Base-by-base conservation (phyloP, 1,284 basidiomycete species). In the Termitomyces sp. region DNA sequence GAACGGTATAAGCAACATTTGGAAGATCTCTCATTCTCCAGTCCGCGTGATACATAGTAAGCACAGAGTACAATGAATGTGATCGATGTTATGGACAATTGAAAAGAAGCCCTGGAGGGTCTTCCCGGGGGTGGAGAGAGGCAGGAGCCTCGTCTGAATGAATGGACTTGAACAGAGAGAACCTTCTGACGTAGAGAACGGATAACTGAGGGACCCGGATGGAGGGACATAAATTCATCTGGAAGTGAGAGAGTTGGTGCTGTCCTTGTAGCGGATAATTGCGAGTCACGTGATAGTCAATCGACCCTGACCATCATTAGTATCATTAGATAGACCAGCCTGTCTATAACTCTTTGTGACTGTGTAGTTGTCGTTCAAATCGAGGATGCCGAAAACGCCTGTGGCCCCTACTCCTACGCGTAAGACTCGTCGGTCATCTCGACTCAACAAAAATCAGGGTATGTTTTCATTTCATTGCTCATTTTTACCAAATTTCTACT, bases 351-450 rank as follows among this genome's bases (percentile, higher is more conserved):
- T 24, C 24, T 24, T 24, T 24, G 24, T 24, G 26, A 43, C 34
- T 36, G 6, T 19, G 17, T 24, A 36, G 31, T 34, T 4, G 40
- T 38, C 34, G 10, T 52, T 50, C 44, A 30, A 56, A 53, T 43
- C 52, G 50, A 60, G 61, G 53, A 68, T 68, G 64, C 62, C 65
- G 26, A 64, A 60, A 58, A 54, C 61, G 12, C 42, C 64, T 28
- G 62, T 58, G 43, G 38, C 41, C 5, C 36, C 60, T n/a, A 53
- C 59, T n/a, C 9, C 52, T 39, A 43, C 62, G 21, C 56, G 60
- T 12, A 60, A 42, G 9, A 62, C 61, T 28, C 62, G 68, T 21
- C 64, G 68, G 4, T 68, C 67, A 17, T 65, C 64, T 28, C 64
- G 68, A 19, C 58, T 68, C 40, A 67, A 60, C 48, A 64, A 64